Evolutionary conservation across 192 early-diverging fungal genomes (phyloP).

Genomic region (Coemansia sp.): DNA sequence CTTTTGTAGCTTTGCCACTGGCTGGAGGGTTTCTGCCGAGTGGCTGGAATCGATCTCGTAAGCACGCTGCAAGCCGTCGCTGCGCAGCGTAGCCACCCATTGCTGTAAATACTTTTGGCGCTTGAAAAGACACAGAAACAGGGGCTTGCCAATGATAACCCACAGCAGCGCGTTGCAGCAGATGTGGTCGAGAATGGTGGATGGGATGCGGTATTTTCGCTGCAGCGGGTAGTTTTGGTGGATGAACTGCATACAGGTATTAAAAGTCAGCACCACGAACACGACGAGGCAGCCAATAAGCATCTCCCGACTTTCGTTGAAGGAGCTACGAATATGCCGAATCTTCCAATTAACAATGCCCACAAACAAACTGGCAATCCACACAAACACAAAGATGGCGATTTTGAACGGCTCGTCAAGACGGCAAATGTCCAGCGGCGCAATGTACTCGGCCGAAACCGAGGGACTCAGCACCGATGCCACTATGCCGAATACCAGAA

Average conservation of each 20-base stretch:
- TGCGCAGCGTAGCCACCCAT: conserved; percentile 18
- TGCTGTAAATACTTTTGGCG: conserved; percentile 18
- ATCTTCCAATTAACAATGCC: conserved; percentile 19
- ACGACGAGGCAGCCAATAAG: conserved; percentile 21
- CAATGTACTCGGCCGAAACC: conserved; percentile 11
- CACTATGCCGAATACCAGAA: conserved; percentile 15
- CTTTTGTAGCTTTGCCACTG: too few relatives aligned
- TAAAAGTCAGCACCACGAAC: conserved; percentile 12
- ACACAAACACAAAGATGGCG: conserved; percentile 20
- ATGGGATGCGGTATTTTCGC: conserved; percentile 12
- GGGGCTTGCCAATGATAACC: conserved; percentile 25
- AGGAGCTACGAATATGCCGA: conserved; percentile 40
- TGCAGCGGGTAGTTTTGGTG: conserved; percentile 23
- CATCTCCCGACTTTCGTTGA: conserved; percentile 42
- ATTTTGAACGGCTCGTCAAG: conserved; percentile 21
- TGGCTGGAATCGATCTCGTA: conserved; percentile 19
- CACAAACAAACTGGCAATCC: conserved; percentile 14
- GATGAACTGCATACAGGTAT: conserved; percentile 16
- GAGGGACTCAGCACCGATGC: conserved; percentile 4
- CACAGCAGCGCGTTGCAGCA: conserved; percentile 20
- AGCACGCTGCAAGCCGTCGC: conserved; percentile 22
- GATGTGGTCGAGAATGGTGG: conserved; percentile 17
- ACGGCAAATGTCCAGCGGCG: conserved; percentile 15
- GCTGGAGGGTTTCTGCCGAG: too few relatives aligned
- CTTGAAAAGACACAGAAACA: conserved; percentile 18